Evolutionary conservation across 2,329 filamentous ascomycete genomes (phyloP).

Genomic region (Alternaria ventricosa): DNA sequence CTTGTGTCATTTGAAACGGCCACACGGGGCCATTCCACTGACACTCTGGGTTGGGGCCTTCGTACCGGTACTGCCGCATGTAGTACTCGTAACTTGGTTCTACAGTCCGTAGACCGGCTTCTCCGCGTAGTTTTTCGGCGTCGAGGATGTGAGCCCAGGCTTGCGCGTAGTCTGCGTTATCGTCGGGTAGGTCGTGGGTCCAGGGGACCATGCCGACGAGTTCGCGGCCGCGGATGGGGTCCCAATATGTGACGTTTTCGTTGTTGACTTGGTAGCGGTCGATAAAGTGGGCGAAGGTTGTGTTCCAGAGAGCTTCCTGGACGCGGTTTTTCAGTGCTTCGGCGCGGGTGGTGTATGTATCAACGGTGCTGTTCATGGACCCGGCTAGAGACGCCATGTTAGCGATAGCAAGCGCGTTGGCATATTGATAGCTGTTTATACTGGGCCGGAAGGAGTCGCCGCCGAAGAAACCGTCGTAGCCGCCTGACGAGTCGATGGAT

Average conservation of each 20-base stretch:
- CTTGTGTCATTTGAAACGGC: constrained; percentile 55
- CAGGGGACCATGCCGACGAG: constrained; percentile 54
- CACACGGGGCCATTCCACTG: constrained; percentile 57
- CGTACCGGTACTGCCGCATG: constrained; percentile 54
- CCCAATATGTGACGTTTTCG: constrained; percentile 48
- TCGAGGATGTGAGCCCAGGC: constrained; percentile 50
- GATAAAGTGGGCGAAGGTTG: constrained; percentile 54
- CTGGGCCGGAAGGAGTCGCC: constrained; percentile 53
- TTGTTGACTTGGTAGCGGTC: constrained; percentile 52
- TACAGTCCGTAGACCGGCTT: constrained; percentile 51
- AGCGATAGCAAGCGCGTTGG: constrained; percentile 53
- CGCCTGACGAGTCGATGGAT: constrained; percentile 52
- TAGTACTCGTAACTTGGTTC: constrained; percentile 55
- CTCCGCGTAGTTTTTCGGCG: constrained; percentile 42
- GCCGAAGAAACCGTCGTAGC: constrained; percentile 50
- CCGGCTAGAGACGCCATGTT: constrained; percentile 46
- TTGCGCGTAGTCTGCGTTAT: constrained; percentile 45
- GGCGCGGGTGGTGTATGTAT: constrained; percentile 33
- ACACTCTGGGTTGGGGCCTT: constrained; percentile 48
- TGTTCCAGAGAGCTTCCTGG: constrained; percentile 53
- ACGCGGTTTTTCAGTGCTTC: constrained; percentile 46
- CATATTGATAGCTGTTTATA: constrained; percentile 55
- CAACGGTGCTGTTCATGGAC: constrained; percentile 13
- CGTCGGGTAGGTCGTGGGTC: constrained; percentile 52
- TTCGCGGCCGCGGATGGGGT: constrained; percentile 53